Evolutionary conservation across 1,284 basidiomycete genomes (phyloP).

Genomic region (Cutaneotrichosporon curvatum): DNA sequence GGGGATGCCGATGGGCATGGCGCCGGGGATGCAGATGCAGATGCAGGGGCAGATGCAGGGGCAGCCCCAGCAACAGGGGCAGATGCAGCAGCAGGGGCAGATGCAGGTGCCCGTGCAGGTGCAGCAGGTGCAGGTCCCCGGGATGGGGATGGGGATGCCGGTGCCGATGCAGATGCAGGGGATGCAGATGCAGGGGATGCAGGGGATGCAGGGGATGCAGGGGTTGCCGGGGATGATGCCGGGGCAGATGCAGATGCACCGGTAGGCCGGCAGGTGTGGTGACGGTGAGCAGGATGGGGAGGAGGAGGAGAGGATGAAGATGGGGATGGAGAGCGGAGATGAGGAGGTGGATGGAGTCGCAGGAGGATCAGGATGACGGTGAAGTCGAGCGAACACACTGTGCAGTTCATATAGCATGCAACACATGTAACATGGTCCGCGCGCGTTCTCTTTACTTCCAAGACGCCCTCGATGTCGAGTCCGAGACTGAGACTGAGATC

Average conservation of each 20-base stretch:
- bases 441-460: too few species aligned
- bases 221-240: neutral
- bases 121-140: neutral
- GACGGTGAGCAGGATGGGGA: neutral
- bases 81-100: conserved; percentile 1
- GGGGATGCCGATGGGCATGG: too few species aligned
- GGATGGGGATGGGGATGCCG: neutral
- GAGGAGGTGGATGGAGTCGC: too few species aligned
- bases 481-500: too few species aligned
- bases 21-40: conserved; percentile 1
- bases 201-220: neutral
- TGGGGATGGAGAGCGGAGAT: too few species aligned
- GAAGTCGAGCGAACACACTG: too few species aligned
- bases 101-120: neutral
- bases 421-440: too few species aligned
- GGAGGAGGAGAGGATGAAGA: neutral
- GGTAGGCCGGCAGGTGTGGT: neutral
- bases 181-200: neutral
- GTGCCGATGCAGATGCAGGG: neutral
- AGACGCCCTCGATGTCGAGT: too few species aligned
- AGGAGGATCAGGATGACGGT: too few species aligned
- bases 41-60: neutral
- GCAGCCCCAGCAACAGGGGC: neutral
- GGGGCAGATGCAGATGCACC: conserved; percentile 3
- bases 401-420: neutral